Percentiles rank a stretch among this genome's conserved stretches.
These are phyloP conservation scores for Globisporangium megalacanthum DNA, from an alignment of 352 stramenopile genomes.

Conservation along the genomic window DNA sequence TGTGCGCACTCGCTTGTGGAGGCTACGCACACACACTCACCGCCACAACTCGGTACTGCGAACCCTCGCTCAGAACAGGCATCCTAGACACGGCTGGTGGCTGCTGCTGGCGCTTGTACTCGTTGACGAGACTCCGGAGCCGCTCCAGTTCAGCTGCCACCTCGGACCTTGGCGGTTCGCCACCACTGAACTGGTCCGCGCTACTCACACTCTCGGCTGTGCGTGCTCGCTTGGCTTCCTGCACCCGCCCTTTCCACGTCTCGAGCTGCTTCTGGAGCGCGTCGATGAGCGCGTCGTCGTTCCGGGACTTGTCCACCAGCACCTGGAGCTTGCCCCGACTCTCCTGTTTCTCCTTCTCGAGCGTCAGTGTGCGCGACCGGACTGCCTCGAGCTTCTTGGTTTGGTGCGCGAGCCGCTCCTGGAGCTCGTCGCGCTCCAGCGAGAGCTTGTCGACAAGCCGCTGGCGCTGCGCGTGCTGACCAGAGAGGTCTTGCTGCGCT, in stretches of 20 bases:
- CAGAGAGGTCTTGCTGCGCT: constrained; percentile 52
- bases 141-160: constrained; percentile 37
- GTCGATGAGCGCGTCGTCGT: constrained; percentile 75
- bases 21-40: constrained; percentile 19
- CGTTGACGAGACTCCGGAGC: constrained; percentile 25
- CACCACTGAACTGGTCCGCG: constrained; percentile 23
- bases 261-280: constrained; percentile 67
- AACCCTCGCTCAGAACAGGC: constrained; percentile 34
- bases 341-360: constrained; percentile 74
- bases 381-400: constrained; percentile 58
- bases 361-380: constrained; percentile 55
- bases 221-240: constrained; percentile 55
- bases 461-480: constrained; percentile 54
- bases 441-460: constrained; percentile 57
- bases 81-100: constrained; percentile 16
- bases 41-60: constrained; percentile 46
- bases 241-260: constrained; percentile 45
- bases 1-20: too few relatives aligned
- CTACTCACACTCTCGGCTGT: constrained; percentile 39
- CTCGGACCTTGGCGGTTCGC: background rate
- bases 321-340: constrained; percentile 59
- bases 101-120: constrained; percentile 28
- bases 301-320: constrained; percentile 74
- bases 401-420: constrained; percentile 47
- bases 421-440: constrained; percentile 47